Evolutionary conservation across 2,329 filamentous ascomycete species (phyloP).

Genomic region (Xylariaceae sp.): DNA sequence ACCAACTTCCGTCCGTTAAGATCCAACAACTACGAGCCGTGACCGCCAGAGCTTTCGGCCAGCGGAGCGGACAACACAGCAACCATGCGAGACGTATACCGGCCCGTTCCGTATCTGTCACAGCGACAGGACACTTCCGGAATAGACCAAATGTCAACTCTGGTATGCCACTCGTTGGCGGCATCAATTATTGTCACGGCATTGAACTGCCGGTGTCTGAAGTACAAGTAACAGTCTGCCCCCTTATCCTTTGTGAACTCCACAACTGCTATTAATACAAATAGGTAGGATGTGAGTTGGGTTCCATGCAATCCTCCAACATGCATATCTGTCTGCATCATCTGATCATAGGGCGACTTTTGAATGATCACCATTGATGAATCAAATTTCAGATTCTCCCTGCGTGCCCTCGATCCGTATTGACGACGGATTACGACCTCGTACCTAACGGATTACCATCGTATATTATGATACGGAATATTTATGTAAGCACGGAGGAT

Average conservation of each 20-base stretch:
- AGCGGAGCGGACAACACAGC: neutral
- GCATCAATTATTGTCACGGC: neutral
- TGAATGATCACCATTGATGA: neutral
- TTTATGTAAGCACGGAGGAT: constrained; percentile 2
- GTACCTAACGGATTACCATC: neutral
- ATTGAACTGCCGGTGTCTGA: no score
- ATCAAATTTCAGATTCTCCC: neutral
- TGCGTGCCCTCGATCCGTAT: neutral
- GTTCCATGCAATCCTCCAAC: neutral
- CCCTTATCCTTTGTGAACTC: no score
- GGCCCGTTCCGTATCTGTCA: constrained; percentile 8
- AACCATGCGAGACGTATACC: constrained; percentile 12
- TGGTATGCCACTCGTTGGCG: neutral
- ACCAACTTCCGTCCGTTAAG: neutral
- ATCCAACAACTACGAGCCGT: neutral
- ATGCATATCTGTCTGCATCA: neutral
- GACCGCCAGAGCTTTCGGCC: neutral
- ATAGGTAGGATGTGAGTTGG: neutral
- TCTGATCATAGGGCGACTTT: neutral
- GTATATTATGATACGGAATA: neutral
- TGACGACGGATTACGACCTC: no score
- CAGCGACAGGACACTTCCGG: neutral
- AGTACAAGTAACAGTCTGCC: no score
- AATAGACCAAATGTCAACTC: neutral
- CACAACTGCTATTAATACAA: neutral